Base-by-base conservation (phyloP, 106 monocot species). In the Dactylorhiza incarnata region DNA sequence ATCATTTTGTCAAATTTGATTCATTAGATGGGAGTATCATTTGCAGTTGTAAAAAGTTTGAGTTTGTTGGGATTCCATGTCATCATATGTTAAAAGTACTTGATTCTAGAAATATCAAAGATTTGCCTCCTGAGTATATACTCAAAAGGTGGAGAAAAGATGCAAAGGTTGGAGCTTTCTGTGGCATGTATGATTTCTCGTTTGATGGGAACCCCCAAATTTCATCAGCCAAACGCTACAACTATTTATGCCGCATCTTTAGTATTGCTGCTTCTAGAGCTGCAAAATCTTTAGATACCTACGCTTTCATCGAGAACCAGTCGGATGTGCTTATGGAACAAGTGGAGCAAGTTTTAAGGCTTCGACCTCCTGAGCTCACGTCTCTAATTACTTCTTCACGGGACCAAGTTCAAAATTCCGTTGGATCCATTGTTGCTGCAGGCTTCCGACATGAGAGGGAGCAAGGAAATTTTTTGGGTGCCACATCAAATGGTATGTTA, bases 141-240 rank as follows among this genome's bases (percentile, higher is more conserved):
- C 47, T 90, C 51, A 90, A 85, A 79, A 85, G 90, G 53, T 90
- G 90, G 90, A 90, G 87, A 50, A 87, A 83, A 72, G 90, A 90
- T 77, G 87, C 85, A 19, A 90, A 85, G 73, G 75, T 22, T 48
- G 75, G 72, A 45, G 13, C 75, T 79, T 76, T 82, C 65, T 78
- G 73, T 76, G 62, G 69, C 12, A 74, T 49, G 45, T 79, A 55
- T 72, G 74, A 62, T 16, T 73, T 79, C 69, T 49, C 49, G 0
- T 63, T 75, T 56, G 80, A 82, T 56, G 79, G 66, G 54, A 86
- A 86, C 24, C 49, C 74, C 78, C 75, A 84, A 75, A 80, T 77
- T 43, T 83, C 79, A 54, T 48, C 58, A 2, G 74, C 68, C 48
- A 87, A 83, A 72, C 85, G 85, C 4, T 83, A 83, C 54, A 90